Percentiles rank a stretch among this genome's conserved stretches.
Conservation (phyloP, 176 grass and related monocot species). For the Phoenix roebelenii region DNA sequence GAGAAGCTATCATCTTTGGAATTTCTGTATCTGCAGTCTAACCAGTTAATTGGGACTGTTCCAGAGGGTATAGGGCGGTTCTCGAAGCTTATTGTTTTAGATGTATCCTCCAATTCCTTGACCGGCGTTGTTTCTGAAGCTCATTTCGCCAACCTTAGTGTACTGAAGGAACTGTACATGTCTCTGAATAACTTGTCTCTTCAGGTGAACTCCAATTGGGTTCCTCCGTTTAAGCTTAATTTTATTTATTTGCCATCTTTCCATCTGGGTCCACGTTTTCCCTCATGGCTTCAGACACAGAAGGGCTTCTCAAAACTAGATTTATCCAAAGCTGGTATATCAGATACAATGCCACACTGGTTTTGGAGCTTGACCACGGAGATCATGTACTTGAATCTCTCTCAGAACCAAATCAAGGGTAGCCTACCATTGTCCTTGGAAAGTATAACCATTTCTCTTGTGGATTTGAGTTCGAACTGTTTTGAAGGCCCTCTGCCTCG, state of each 20-base stretch:
- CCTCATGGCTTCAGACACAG: conserved; percentile 16
- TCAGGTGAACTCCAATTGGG: conserved; percentile 3
- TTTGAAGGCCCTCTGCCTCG: not conserved
- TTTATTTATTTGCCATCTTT: not conserved
- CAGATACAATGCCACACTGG: conserved; percentile 6
- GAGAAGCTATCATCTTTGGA: not conserved
- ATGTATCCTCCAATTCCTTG: not conserved
- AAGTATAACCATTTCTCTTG: not conserved
- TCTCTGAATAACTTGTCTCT: not conserved
- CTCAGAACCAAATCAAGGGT: conserved; percentile 14
- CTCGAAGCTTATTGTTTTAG: not conserved
- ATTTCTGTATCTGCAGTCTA: not conserved
- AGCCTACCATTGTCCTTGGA: conserved; percentile 11
- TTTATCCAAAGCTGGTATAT: conserved; percentile 17
- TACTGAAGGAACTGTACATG: not conserved
- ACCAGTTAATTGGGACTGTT: conserved; percentile 16
- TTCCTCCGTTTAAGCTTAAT: conserved; percentile 5
- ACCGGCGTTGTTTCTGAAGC: conserved; percentile 11
- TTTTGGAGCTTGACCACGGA: not conserved
- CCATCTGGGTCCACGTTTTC: conserved; percentile 15
- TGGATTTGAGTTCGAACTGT: not conserved
- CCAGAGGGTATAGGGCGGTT: conserved; percentile 11
- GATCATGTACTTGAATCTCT: not conserved
- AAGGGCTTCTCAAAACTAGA: not conserved
- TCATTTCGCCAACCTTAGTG: conserved; percentile 4